Percentiles rank a stretch among this genome's conserved stretches.
Conservation (phyloP, 768 basidiomycete genomes). For the Glaciozyma martinii region DNA sequence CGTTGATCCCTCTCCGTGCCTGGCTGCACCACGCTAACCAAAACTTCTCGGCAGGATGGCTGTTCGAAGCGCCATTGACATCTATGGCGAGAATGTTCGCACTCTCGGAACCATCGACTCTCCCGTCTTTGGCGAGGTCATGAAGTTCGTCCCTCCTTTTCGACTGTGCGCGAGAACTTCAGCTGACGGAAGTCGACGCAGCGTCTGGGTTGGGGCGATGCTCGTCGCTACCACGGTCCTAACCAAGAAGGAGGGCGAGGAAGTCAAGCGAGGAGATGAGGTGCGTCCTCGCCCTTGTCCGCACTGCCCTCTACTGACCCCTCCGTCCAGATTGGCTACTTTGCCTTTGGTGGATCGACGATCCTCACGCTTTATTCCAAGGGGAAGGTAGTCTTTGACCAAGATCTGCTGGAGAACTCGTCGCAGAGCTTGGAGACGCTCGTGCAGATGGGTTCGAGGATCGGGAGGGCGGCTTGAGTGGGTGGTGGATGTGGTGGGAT, state of each 20-base stretch:
- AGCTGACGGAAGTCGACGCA: no score
- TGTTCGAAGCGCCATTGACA: conserved; percentile 71
- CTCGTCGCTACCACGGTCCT: conserved; percentile 77
- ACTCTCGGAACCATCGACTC: conserved; percentile 83
- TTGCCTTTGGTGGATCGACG: conserved; percentile 63
- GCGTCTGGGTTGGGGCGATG: conserved; percentile 73
- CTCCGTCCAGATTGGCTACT: conserved; percentile 38
- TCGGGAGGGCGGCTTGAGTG: neutral
- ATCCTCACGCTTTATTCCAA: conserved; percentile 85
- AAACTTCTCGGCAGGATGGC: conserved; percentile 70
- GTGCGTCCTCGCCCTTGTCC: conserved; percentile 53
- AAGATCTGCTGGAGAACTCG: conserved; percentile 78
- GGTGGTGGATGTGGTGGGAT: neutral
- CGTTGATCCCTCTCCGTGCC: neutral
- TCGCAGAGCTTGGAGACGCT: conserved; percentile 77
- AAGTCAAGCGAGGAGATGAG: conserved; percentile 74
- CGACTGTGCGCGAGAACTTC: neutral
- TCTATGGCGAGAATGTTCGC: conserved; percentile 88
- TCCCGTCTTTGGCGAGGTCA: conserved; percentile 78
- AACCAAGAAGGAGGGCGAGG: conserved; percentile 74
- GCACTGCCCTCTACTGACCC: neutral
- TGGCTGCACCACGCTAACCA: no score
- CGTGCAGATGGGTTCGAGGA: neutral
- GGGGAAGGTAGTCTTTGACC: conserved; percentile 77
- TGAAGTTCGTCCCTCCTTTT: conserved; percentile 45